Conservation (phyloP, 306 rosid species). For the Acacia confusa region DNA sequence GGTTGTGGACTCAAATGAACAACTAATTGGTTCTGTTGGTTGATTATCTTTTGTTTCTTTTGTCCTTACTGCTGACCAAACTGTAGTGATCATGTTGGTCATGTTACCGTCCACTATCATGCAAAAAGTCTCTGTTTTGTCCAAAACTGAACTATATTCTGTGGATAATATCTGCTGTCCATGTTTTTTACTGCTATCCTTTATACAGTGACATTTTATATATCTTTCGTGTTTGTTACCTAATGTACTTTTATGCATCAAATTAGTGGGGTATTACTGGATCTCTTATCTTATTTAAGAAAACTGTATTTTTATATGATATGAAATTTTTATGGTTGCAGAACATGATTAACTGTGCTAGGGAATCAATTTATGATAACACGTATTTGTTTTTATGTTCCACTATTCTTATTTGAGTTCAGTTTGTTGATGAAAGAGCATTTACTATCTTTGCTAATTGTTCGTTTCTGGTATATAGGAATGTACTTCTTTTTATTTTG, state of each 20-base stretch:
- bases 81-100: neutral
- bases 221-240: neutral
- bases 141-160: neutral
- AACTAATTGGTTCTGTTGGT: neutral
- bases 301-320: neutral
- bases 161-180: neutral
- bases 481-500: neutral
- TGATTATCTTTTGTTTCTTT: constrained; percentile 4
- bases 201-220: neutral
- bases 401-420: neutral
- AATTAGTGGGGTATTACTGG: neutral
- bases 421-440: neutral
- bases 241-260: neutral
- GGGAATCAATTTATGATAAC: neutral
- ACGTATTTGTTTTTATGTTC: neutral
- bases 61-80: neutral
- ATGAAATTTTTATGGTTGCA: neutral
- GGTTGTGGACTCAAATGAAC: neutral
- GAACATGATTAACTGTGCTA: neutral
- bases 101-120: neutral
- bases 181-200: neutral
- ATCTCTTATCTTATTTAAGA: constrained; percentile 2
- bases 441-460: neutral
- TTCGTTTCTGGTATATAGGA: neutral
- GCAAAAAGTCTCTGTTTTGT: neutral